Base-by-base conservation (phyloP, 1,284 basidiomycete genomes). In the Cutaneotrichosporon dermatis region DNA sequence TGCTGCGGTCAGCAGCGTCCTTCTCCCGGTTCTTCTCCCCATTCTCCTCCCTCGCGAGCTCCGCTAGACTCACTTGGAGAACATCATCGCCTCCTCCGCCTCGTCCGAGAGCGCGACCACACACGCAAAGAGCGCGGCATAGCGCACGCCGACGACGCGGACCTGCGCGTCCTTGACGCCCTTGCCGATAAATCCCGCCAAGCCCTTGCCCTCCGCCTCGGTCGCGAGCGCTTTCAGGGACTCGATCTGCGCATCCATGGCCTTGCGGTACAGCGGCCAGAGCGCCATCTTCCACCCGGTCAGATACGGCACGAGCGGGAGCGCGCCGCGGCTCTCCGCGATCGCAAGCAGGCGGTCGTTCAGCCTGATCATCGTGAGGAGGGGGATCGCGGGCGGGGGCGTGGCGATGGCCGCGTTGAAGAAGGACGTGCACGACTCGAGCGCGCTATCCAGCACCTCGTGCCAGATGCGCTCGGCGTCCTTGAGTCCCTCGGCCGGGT, bases 1-100 rank as follows among this genome's bases (percentile, higher is more conserved):
- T 80, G 70, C 93, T 96, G 62, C 2, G n/a, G 41, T 58, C 15
- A 59, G 46, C 40, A 10, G 8, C 33, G 2, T 43, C 51, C 25
- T 35, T 53, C 4, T 61, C 25, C 25, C 25, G 25, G 25, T 25
- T 25, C 25, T 25, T 25, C 25, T 25, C 25, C 25, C 25, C 25
- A 25, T 25, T 25, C 25, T 25, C 25, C 25, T 25, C 25, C 25
- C 25, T 25, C 25, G 25, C 25, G 25, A 25, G 25, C 25, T 25
- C 25, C 25, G 25, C 25, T 25, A 25, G 25, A 25, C 72, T 55
- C 72, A 92, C 92, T 92, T 92, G 11, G 88, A 87, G 70, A 94
- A 95, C 50, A 94, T 88, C 92, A 95, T 94, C 6, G 89, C 90
- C 73, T 96, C 92, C 66, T 93, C 90, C 45, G 86, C 87, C 66